Base-by-base conservation (phyloP, 352 stramenopile species). In the Plasmopara muralis region DNA sequence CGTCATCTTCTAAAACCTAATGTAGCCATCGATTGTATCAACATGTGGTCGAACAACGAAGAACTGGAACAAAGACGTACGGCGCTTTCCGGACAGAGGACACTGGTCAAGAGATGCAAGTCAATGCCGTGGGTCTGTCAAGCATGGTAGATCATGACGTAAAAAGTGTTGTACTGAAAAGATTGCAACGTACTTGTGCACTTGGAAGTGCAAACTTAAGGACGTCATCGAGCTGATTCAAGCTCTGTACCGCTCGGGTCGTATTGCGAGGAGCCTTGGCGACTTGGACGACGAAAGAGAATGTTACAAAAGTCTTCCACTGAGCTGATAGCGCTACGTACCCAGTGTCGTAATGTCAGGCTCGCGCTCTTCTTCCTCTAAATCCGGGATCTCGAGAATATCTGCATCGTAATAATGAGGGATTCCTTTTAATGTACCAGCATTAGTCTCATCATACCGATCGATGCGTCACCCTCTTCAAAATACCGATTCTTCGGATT, bases 321-420 rank as follows among this genome's bases (percentile, higher is more conserved):
- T 31, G 14, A 15, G n/a, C 34, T 8, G 50, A 30, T 6, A 35
- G 31, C 10, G 20, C 20, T 12, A 52, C 39, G 56, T 13, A 50
- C 48, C 50, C 48, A 57, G 58, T 67, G 67, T 84, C 15, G 79
- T 91, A 50, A 91, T 83, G 45, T 89, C 80, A 0, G 66, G 72
- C 48, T 89, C 77, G 14, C 80, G 80, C 43, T 91, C 80, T 60
- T 91, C 80, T 55, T 91, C 80, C 34, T 91, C 77, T 6, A 91
- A 54, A 55, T 91, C 80, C 0, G 80, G 80, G 39, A 91, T 89
- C 62, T 91, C 80, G 28, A 86, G 65, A 34, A 90, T 83, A 20
- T 88, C 80, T 90, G 41, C 31, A 40, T 34, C 9, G 13, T 9
- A 41, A 9, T 2, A 2, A 13, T 47, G 29, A 47, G 47, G n/a